These are phyloP conservation scores for Podaxis sp. DNA, from an alignment of 768 basidiomycete genomes.

Conservation along the genomic window DNA sequence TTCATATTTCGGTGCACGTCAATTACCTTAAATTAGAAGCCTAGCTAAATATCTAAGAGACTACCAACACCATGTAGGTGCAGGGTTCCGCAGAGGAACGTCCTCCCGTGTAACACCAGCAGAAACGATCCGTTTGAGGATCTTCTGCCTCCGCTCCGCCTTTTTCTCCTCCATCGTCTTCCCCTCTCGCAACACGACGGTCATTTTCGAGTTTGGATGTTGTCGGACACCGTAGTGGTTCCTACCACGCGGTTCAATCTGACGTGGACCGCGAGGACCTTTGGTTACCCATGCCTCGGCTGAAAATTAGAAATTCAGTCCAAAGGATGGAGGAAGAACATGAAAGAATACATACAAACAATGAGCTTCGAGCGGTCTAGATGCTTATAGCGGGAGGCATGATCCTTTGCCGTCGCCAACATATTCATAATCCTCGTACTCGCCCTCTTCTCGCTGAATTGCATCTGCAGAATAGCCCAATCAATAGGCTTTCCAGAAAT, in stretches of 20 bases:
- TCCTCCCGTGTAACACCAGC: slow-evolving; percentile 81
- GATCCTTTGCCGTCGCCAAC: slow-evolving; percentile 83
- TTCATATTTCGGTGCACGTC: not conserved
- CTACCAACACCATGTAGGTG: slow-evolving; percentile 79
- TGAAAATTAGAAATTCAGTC: slow-evolving; percentile 27
- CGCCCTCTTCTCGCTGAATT: slow-evolving; percentile 92
- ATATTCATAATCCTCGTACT: slow-evolving; percentile 85
- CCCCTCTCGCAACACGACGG: slow-evolving; percentile 79
- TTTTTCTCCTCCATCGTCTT: slow-evolving; percentile 71
- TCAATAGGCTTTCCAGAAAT: slow-evolving; percentile 92
- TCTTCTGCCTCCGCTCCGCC: slow-evolving; percentile 60
- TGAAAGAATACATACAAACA: slow-evolving; percentile 53
- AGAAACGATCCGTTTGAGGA: slow-evolving; percentile 76
- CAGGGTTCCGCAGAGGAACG: slow-evolving; percentile 71
- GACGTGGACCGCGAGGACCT: slow-evolving; percentile 59
- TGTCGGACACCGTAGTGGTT: slow-evolving; percentile 76
- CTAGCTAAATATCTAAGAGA: slow-evolving; percentile 21
- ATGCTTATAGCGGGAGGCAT: slow-evolving; percentile 77
- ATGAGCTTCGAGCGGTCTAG: slow-evolving; percentile 71
- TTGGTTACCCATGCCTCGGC: slow-evolving; percentile 96
- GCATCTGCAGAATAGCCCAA: slow-evolving; percentile 94
- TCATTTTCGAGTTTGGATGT: slow-evolving; percentile 73
- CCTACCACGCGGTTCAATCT: slow-evolving; percentile 81
- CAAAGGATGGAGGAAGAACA: not conserved
- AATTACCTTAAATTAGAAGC: slow-evolving; percentile 16